Evolutionary conservation across 768 basidiomycete species (phyloP).

Genomic region (Hypholoma sublateritium): DNA sequence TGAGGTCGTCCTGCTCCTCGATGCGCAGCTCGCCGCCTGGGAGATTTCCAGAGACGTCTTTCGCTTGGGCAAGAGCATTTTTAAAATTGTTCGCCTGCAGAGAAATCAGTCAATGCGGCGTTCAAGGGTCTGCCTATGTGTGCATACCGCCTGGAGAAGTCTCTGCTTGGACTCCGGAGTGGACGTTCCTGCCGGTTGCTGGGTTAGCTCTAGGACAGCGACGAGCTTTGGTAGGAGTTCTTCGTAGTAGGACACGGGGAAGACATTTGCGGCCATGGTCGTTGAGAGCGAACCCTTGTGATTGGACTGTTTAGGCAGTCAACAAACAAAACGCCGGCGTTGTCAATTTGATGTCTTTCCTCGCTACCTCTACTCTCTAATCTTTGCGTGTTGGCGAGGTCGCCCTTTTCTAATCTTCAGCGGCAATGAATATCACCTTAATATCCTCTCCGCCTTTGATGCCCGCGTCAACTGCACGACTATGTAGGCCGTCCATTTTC

Average conservation of each 20-base stretch:
- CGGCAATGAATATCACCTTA: too few relatives aligned
- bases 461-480: too few relatives aligned
- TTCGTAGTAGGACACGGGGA: slow-evolving; percentile 54
- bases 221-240: slow-evolving; percentile 59
- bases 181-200: slow-evolving; percentile 50
- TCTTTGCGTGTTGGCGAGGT: too few relatives aligned
- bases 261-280: slow-evolving; percentile 12
- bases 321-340: too few relatives aligned
- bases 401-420: too few relatives aligned
- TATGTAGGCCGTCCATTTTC: too few relatives aligned
- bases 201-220: slow-evolving; percentile 59
- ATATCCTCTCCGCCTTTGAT: too few relatives aligned
- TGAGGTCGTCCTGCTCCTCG: slow-evolving; percentile 70
- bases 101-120: not conserved
- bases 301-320: too few relatives aligned
- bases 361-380: too few relatives aligned
- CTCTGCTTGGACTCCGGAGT: slow-evolving; percentile 67
- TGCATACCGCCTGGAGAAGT: slow-evolving; percentile 60
- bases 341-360: too few relatives aligned
- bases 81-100: slow-evolving; percentile 80
- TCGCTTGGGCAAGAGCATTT: slow-evolving; percentile 54
- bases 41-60: slow-evolving; percentile 53
- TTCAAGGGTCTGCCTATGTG: not conserved
- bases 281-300: not conserved
- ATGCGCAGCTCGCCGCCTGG: slow-evolving; percentile 74